Evolutionary conservation across 2,329 filamentous ascomycete genomes (phyloP), one percentile per base, ranked within the genome.

Genomic region (Aaosphaeria pasadenensis): DNA sequence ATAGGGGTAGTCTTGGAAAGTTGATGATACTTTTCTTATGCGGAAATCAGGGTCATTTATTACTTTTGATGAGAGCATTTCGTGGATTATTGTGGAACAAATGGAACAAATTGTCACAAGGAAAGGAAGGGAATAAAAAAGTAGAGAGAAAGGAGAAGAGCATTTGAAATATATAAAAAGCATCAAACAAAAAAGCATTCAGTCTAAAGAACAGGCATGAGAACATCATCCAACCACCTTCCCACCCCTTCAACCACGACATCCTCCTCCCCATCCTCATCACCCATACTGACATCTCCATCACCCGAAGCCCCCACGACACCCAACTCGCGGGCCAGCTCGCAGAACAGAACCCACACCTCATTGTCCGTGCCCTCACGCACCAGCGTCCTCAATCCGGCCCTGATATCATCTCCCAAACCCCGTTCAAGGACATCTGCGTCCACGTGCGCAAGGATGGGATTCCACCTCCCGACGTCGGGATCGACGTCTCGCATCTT

Each of bases 401-500:
- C 33, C 33, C 33, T 36, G 9, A 9, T 4, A 36, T 36, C 33
- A 9, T 36, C 33, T 36, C 33, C 33, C 7, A 36, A 36, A 36
- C 7, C 66, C 7, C 66, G 45, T 9, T 52, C 52, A 5, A 77
- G 45, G 4, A 71, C 39, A 54, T 77, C 74, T 1, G 73, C 75
- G 50, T 77, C 70, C 5, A 77, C 58, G 48, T 73, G 69, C 47
- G 61, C 66, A 31, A 69, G 61, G 7, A 51, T 56, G 1, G 33
- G 47, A 6, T 57, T 56, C 6, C 47, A 47, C 13, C 58, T 46
- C 32, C 56, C 50, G 7, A 51, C 43, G 13, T 54, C 51, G 5
- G 69, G 66, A 54, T 66, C 62, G 1, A 61, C 53, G n/a, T 58
- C 60, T 9, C 58, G 47, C 7, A 54, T 56, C 13, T 47, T 45